A percentile compares a stretch with the other conserved stretches of the same genome.
These are phyloP conservation scores for Aureobasidium lini DNA, from an alignment of 2,329 filamentous ascomycete species.

Conservation along the genomic window DNA sequence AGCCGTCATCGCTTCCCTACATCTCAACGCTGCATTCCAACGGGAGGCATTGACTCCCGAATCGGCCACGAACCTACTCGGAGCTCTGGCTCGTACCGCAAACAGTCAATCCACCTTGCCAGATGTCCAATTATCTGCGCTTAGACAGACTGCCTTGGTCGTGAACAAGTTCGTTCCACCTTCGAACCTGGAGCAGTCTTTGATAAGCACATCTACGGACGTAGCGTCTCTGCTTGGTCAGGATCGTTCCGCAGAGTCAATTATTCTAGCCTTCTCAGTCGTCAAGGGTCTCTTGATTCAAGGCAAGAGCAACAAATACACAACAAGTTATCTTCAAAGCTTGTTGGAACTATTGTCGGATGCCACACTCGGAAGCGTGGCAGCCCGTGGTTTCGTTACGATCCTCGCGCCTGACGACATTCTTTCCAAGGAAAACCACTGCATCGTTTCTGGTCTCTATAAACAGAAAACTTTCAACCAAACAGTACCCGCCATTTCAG, in stretches of 20 bases:
- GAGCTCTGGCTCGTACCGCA: slow-evolving; percentile 32
- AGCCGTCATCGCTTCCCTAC: slow-evolving; percentile 48
- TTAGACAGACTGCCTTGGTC: slow-evolving; percentile 39
- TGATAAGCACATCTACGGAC: slow-evolving; percentile 23
- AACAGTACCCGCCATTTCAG: slow-evolving; percentile 49
- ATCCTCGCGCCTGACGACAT: slow-evolving; percentile 55
- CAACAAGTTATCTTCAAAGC: slow-evolving; percentile 33
- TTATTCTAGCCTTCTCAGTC: slow-evolving; percentile 53
- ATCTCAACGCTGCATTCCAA: slow-evolving; percentile 46
- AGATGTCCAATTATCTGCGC: slow-evolving; percentile 13
- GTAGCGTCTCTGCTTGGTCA: slow-evolving; percentile 33
- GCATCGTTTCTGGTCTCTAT: slow-evolving; percentile 52
- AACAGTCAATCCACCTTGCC: background rate
- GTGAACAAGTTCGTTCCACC: slow-evolving; percentile 42
- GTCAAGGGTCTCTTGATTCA: slow-evolving; percentile 54
- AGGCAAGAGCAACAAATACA: slow-evolving; percentile 39
- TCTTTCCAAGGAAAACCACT: slow-evolving; percentile 53
- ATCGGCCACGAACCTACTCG: slow-evolving; percentile 27
- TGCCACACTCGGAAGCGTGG: slow-evolving; percentile 38
- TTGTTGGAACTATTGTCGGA: slow-evolving; percentile 46
- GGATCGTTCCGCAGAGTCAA: slow-evolving; percentile 31
- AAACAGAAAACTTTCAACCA: slow-evolving; percentile 58
- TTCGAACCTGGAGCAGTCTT: slow-evolving; percentile 25
- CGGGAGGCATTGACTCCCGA: slow-evolving; percentile 28
- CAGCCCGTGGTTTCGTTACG: slow-evolving; percentile 50